Conservation (phyloP, 805 yeast genomes). For the Nakazawaea wickerhamii region DNA sequence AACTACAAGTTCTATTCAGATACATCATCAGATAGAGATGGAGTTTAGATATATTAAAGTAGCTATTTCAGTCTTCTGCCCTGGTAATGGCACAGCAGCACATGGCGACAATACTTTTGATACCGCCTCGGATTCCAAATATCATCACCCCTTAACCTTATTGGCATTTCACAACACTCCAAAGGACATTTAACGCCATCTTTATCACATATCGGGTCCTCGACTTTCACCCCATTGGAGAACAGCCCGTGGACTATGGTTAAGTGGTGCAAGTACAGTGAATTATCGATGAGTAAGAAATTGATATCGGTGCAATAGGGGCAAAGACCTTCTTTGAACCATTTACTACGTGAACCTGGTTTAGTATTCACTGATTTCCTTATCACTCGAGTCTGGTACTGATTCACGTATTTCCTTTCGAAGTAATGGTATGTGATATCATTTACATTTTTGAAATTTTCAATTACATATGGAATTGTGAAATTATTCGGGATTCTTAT, state of each 20-base stretch:
- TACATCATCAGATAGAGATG: background rate
- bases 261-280: constrained; percentile 6
- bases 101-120: constrained; percentile 5
- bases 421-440: background rate
- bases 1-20: too few relatives aligned
- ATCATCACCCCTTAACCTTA: background rate
- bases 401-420: background rate
- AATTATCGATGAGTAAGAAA: constrained; percentile 2
- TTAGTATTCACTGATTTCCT: background rate
- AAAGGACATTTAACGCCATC: constrained; percentile 1
- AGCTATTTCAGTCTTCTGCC: too few relatives aligned
- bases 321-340: background rate
- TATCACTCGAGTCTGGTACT: background rate
- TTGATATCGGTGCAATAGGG: constrained; percentile 1
- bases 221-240: background rate
- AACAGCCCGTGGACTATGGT: constrained; percentile 2
- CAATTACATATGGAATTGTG: background rate
- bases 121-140: background rate
- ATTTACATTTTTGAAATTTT: background rate
- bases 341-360: background rate
- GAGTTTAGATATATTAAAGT: background rate
- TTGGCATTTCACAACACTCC: background rate
- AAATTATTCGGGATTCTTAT: background rate
- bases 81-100: constrained; percentile 1
- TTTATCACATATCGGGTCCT: background rate